Evolutionary conservation across 345 rosid genomes (phyloP), one percentile per base, ranked within the genome.

Genomic region (Pugionium dolabratum): DNA sequence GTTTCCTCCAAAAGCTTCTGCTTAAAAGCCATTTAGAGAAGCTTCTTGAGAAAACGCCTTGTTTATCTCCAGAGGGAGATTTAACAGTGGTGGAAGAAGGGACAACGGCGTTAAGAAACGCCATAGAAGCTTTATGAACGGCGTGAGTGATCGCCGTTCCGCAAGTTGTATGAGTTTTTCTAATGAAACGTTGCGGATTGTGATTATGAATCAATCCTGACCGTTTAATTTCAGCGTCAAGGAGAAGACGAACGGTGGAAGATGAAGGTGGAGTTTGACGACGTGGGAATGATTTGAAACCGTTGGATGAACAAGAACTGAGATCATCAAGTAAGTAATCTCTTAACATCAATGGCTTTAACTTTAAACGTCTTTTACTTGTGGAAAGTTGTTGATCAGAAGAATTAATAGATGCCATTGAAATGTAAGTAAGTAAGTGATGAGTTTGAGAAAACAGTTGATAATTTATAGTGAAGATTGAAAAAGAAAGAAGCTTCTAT

Each of bases 221-320:
- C 63, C 76, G 75, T 70, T 74, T 87, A 73, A 82, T 79, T 70
- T 92, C 97, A 59, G 73, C 55, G 10, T 89, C 91, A 59, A 82
- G 81, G 46, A 84, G 87, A 62, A 85, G 85, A 35, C 88, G 78
- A 80, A 86, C 77, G 61, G 88, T 80, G 55, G 84, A 61, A 77
- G 68, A 49, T 37, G 58, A 37, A 52, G 18, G 18, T 18, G 18
- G 18, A 18, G 62, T 1, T 65, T 79, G 88, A 27, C 81, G 83
- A 61, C 94, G 95, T 39, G 98, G 90, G 54, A 85, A 86, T 6
- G 98, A 86, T 63, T 86, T 85, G 82, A 93, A 93, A 49, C 94
- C 94, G 68, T 75, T 82, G 70, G 98, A 93, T 64, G 98, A 90
- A 71, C 97, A 88, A 4, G 98, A 88, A 47, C 94, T 81, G 42